Evolutionary conservation across 176 grass and related monocot species (phyloP), one percentile per base, ranked within the genome.

Genomic region (Canna indica): DNA sequence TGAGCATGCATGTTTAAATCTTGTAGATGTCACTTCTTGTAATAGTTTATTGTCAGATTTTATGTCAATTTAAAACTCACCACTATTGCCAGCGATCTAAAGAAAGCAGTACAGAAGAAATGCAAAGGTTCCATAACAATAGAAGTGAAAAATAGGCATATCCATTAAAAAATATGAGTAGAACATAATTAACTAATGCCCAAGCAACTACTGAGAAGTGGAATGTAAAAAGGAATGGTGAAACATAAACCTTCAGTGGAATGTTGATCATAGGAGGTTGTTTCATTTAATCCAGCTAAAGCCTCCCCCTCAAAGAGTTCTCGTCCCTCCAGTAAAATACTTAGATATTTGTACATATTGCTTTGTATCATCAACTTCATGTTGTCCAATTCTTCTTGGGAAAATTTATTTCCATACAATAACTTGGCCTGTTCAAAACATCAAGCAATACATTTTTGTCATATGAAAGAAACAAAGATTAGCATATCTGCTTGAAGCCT

Each of bases 301-400:
- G 84, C 83, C 68, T 97, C 94, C 85, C 92, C 94, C 78, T 97
- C 94, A 56, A 97, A 97, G 56, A 77, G 89, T 78, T 97, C 94
- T 59, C 94, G 94, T 39, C 84, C 89, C 71, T 97, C 94, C 2
- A 97, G 82, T 75, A 97, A 83, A 85, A 85, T 81, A 52, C 94
- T 90, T 5, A 97, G 89, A 75, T 97, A 92, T 69, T 97, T 97
- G 54, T 92, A 97, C 85, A 97, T 85, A 75, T 87, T 97, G 59
- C 94, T 97, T 77, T 97, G 94, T 70, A 97, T 90, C 94, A 97
- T 97, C 26, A 97, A 30, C 86, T 97, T 97, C 47, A 90, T 87
- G 76, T 45, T 69, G 48, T 92, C 89, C 48, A 87, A 89, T 75
- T 97, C 94, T 80, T 97, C 89, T 62, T 61, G 72, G 29, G 82